Base-by-base conservation (phyloP, 495 filamentous ascomycete genomes). In the Chaetomium cochliodes region DNA sequence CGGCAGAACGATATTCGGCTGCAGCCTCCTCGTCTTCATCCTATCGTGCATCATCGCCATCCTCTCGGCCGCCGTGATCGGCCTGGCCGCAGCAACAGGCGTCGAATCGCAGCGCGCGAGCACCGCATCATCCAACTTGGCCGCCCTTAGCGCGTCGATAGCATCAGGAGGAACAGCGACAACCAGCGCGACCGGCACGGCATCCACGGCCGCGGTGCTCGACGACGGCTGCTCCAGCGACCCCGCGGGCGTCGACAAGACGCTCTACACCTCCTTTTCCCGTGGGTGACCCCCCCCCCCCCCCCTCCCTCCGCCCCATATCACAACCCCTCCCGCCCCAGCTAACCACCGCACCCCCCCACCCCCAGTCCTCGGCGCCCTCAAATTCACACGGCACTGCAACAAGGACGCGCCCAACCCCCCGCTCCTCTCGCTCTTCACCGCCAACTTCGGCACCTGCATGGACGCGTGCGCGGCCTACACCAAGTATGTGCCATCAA, bases 381-480 rank as follows among this genome's bases (percentile, higher is more conserved):
- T 69, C 9, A 73, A 47, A 12, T 82, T 74, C 67, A 74, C 61
- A 33, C 76, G 78, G 47, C 77, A 74, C 65, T 82, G 80, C 69
- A 75, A 78, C 39, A 67, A 63, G 13, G 74, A 82, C 52, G 67
- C 77, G 18, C 69, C 70, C 37, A 65, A 69, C 28, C 15, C 44
- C 0, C 71, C 76, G 3, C 62, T 81, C 5, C 55, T 71, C 7
- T 73, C 74, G 2, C 52, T 82, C 9, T 82, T 81, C 66, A 75
- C 75, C 7, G 64, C 70, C 52, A 69, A 73, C 61, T 82, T 82
- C 56, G 58, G 65, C 65, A 73, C 74, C 33, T 82, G 80, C 70
- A 81, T 82, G 64, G 80, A 82, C 61, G 77, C 79, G 22, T 82
- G 80, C 70, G 75, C 79, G 20, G 72, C 72, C 6, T 82, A 77